Evolutionary conservation across 257 asterid species (phyloP).

Genomic region (Linderniella brevidens): DNA sequence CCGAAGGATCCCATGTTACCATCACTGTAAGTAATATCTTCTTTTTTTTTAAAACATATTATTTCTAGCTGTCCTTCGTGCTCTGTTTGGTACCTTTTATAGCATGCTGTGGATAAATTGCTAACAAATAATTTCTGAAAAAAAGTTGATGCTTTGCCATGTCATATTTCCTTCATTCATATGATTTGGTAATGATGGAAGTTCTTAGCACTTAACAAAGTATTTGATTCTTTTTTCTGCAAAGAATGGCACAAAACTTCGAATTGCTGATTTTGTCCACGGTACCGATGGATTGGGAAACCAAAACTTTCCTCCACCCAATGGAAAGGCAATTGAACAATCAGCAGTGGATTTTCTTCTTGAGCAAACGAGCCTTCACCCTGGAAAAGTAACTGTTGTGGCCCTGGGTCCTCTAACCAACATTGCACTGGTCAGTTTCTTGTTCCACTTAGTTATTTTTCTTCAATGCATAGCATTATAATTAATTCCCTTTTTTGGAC

Average conservation of each 20-base stretch:
- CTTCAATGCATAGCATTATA: no score
- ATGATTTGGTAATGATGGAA: no score
- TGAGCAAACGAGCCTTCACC: slow-evolving; percentile 54
- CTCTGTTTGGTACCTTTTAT: not conserved
- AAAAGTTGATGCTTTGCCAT: no score
- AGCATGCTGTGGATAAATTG: no score
- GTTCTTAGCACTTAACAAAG: no score
- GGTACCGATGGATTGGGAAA: slow-evolving; percentile 98
- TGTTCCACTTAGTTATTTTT: not conserved
- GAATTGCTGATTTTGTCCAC: slow-evolving; percentile 90
- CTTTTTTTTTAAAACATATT: not conserved
- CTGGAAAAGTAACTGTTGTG: slow-evolving; percentile 82
- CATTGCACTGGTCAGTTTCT: slow-evolving; percentile 61
- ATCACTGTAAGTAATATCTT: slow-evolving; percentile 43
- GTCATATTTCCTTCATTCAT: no score
- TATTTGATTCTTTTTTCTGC: slow-evolving; percentile 5
- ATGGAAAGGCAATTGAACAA: slow-evolving; percentile 59
- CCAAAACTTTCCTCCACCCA: slow-evolving; percentile 90
- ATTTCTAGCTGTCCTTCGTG: not conserved
- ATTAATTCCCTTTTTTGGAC: no score
- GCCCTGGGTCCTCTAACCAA: slow-evolving; percentile 98
- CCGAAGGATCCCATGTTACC: slow-evolving; percentile 97
- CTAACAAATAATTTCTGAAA: no score
- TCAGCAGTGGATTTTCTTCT: slow-evolving; percentile 65
- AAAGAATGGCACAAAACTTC: slow-evolving; percentile 89